Base-by-base conservation (phyloP, 129 eudicot species). In the Centrapalus pauciflorus region DNA sequence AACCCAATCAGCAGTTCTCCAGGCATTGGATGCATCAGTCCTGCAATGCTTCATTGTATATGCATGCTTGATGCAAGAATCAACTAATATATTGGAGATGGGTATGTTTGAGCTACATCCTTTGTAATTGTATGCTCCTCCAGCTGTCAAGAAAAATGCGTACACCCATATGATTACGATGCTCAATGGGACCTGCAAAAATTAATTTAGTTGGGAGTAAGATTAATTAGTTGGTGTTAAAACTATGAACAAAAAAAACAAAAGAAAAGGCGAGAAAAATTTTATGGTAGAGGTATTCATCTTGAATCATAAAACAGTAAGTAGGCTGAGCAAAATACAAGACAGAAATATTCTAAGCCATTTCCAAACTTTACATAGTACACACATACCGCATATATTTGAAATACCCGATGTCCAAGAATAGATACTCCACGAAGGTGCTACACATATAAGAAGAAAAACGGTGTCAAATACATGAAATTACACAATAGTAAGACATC, bases 11-110 rank as follows among this genome's bases (percentile, higher is more conserved):
- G 99, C 83, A 28, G 88, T 84, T 61, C 84, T 82, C 96, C 92
- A 86, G 41, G 99, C 99, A 82, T 78, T 43, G 0, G 99, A 89
- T 60, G 86, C 95, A 71, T 93, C 99, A 0, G 95, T 89, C 49
- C 99, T 69, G 76, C 99, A 93, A 69, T 86, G 92, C 78, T 82
- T 84, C 99, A 93, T 93, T 49, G 99, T 93, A 82, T 86, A 83
- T 55, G 90, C 89, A 72, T 93, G 99, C 73, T 77, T 93, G 33
- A 77, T 71, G 83, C 99, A 93, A 62, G 96, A 84, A 65, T 86
- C 84, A 9, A 57, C 48, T 40, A 93, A 81, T 46, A 93, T 86
- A 38, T 93, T 93, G 7, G 99, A 93, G 54, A 76, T 74, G 6
- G 99, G 99, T 65, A 89, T 75, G 66, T 82, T 77, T 0, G 95